Base-by-base conservation (phyloP, 768 basidiomycete species). In the Suillus alpinus region DNA sequence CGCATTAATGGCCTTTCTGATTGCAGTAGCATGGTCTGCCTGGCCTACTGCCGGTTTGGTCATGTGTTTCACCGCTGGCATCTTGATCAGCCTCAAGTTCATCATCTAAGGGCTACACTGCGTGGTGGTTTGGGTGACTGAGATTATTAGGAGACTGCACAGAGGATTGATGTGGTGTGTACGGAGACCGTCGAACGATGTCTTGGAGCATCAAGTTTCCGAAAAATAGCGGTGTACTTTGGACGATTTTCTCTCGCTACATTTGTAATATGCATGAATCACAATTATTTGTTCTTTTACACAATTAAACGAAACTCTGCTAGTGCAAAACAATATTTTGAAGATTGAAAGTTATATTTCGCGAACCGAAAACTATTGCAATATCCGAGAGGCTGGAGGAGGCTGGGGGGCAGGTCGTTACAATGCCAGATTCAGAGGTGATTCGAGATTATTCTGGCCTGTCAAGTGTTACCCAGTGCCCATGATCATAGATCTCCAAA, bases 21-120 rank as follows among this genome's bases (percentile, higher is more conserved):
- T 80, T 8, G 69, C 83, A 29, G 83, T 89, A 7, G 86, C 88
- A 3, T 90, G 81, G 74, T 74, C 75, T 0, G 83, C 83, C 2
- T 89, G 86, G 84, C 87, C 89, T 0, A 69, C 73, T 16, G 88
- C 85, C 0, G 86, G 88, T 29, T 69, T 88, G 13, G 74, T 84
- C 8, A 77, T 85, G 60, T 88, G 80, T 49, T 85, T 83, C 64
- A 32, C 81, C 1, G 78, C 87, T 1, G 89, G 89, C 0, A 36
- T 86, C 0, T 67, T 88, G 10, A 74, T 90, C 75, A 81, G 78
- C 7, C 73, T 89, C 49, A 88, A 91, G 72, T 90, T 87, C 71
- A 73, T 89, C 20, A 81, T 87, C 20, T 88, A 78, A 68, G 84
- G 85, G 1, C 67, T 77, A 3, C 72, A 65, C 71, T 74, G 71